Evolutionary conservation across 163 green algal species (phyloP).

Genomic region (Trebouxia gelatinosa): DNA sequence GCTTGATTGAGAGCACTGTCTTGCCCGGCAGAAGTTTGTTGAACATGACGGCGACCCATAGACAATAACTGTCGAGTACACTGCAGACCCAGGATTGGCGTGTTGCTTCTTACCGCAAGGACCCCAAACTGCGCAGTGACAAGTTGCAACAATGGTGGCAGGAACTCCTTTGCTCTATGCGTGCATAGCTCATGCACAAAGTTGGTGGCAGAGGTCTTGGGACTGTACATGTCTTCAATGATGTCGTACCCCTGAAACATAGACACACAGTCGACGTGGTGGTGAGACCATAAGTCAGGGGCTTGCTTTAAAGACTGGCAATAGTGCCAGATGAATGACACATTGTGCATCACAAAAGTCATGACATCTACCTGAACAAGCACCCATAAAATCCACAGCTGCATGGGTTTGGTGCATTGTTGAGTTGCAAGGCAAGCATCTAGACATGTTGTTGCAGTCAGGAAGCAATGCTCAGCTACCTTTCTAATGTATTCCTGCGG

Average conservation of each 20-base stretch:
- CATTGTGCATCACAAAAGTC: background rate
- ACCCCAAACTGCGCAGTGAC: background rate
- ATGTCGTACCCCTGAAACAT: slow-evolving; percentile 88
- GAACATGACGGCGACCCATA: no score
- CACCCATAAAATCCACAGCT: no score
- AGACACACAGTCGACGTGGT: background rate
- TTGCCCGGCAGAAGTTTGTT: no score
- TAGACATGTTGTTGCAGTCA: background rate
- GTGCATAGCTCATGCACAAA: slow-evolving; percentile 83
- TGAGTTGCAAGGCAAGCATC: background rate
- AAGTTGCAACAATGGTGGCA: slow-evolving; percentile 49
- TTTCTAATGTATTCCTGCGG: slow-evolving; percentile 96
- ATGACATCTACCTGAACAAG: background rate
- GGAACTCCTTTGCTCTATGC: slow-evolving; percentile 66
- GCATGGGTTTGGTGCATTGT: background rate
- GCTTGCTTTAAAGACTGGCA: background rate
- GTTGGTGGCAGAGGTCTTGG: slow-evolving; percentile 85
- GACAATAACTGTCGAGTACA: no score
- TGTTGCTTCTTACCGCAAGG: slow-evolving; percentile 6
- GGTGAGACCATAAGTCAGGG: background rate
- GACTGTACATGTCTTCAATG: slow-evolving; percentile 94
- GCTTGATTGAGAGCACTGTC: no score
- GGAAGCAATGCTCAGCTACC: slow-evolving; percentile 45
- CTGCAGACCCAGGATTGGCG: no score
- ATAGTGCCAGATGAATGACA: background rate